Conservation (phyloP, 345 rosid genomes). For the Salix exigua region DNA sequence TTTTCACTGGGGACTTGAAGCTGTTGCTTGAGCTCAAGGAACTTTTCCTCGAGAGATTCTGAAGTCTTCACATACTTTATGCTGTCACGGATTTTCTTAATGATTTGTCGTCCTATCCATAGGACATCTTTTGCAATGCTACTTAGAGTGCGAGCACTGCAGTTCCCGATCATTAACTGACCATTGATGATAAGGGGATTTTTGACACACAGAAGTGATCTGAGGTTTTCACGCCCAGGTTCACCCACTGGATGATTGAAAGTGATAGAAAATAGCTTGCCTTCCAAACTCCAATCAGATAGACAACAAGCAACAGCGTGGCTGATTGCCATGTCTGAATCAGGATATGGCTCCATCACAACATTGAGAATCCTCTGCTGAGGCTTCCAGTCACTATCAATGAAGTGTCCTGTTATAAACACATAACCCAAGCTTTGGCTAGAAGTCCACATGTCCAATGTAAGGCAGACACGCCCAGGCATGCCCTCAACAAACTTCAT, state of each 20-base stretch:
- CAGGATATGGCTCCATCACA: slow-evolving; percentile 81
- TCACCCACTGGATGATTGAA: slow-evolving; percentile 51
- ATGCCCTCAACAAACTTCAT: slow-evolving; percentile 62
- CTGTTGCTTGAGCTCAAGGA: slow-evolving; percentile 78
- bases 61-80: slow-evolving; percentile 84
- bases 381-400: slow-evolving; percentile 78
- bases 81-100: slow-evolving; percentile 71
- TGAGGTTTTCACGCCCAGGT: slow-evolving; percentile 56
- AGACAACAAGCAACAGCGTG: slow-evolving; percentile 80
- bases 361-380: slow-evolving; percentile 72
- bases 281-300: slow-evolving; percentile 79
- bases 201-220: slow-evolving; percentile 60
- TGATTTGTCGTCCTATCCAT: slow-evolving; percentile 44
- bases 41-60: slow-evolving; percentile 81
- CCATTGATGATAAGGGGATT: slow-evolving; percentile 75
- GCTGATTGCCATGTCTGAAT: slow-evolving; percentile 61
- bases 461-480: slow-evolving; percentile 72
- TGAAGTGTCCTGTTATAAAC: slow-evolving; percentile 71
- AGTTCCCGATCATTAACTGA: slow-evolving; percentile 65
- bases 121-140: slow-evolving; percentile 59
- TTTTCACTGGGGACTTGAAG: slow-evolving; percentile 81
- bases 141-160: slow-evolving; percentile 57
- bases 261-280: slow-evolving; percentile 70
- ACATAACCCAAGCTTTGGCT: slow-evolving; percentile 65
- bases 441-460: slow-evolving; percentile 73